phyloP scores from a whole-genome alignment of 2,329 filamentous ascomycete species.

The Penicillium sp. region DNA sequence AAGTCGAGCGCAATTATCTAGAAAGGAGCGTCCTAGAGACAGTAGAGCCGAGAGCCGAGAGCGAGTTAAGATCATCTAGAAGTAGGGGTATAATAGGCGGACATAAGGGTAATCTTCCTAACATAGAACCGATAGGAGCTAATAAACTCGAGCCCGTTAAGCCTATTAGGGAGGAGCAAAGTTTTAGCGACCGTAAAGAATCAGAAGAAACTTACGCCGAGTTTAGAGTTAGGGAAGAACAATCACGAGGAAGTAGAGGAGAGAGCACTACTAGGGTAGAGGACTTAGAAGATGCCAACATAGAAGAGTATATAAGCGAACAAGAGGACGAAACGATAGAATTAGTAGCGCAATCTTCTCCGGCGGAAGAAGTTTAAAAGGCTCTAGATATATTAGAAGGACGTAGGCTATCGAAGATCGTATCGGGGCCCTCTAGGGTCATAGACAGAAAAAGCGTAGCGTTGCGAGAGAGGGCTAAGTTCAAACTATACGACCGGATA shows the following conservation, averaged over 20 bases:
- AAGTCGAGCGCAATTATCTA: slow-evolving; percentile 1
- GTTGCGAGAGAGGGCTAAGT: slow-evolving; percentile 3
- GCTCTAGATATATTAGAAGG: slow-evolving; percentile 7
- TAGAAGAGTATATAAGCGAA: too few relatives aligned
- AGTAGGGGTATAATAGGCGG: neutral
- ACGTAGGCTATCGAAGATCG: neutral
- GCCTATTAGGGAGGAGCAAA: neutral
- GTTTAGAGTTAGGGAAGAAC: slow-evolving; percentile 1
- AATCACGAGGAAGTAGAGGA: neutral
- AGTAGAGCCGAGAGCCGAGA: neutral
- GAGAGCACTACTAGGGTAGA: neutral
- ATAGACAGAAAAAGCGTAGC: slow-evolving; percentile 3
- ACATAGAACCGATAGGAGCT: neutral
- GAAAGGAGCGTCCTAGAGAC: slow-evolving; percentile 1
- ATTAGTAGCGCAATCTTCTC: too few relatives aligned
- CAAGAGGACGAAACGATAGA: too few relatives aligned
- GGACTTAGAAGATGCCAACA: too few relatives aligned
- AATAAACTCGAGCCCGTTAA: neutral
- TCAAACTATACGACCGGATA: slow-evolving; percentile 5
- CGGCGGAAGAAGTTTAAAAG: slow-evolving; percentile 3
- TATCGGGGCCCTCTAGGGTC: slow-evolving; percentile 2
- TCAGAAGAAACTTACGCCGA: neutral
- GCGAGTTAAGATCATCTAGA: neutral
- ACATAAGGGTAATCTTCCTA: neutral
- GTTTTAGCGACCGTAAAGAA: neutral